Evolutionary conservation across 805 yeast species (phyloP), one percentile per base, ranked within the genome.

Genomic region (Wickerhamiella kurtzmanii): DNA sequence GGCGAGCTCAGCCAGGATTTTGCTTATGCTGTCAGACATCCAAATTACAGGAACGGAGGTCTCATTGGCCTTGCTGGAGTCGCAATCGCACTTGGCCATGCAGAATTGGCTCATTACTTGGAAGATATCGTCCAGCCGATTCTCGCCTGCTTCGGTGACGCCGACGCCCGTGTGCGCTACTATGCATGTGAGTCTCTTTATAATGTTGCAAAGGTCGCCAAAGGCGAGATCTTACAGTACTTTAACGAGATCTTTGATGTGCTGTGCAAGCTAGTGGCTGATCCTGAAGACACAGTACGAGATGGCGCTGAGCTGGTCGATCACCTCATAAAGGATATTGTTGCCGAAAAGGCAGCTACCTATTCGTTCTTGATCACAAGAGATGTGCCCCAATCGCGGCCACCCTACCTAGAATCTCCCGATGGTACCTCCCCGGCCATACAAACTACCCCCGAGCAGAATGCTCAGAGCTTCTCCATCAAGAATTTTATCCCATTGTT

Each of bases 221-320:
- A 94, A 55, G 97, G 97, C 22, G 97, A 92, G 64, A 84, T 92
- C 19, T 68, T 92, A 50, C 69, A 82, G 11, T 88, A 85, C 61
- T 92, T 92, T 70, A 92, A 89, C 64, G 97, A 92, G 64, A 81
- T 87, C 1, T 92, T 92, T 61, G 97, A 92, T 61, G 92, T 88
- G 17, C 70, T 92, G 46, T 88, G 96, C 61, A 80, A 82, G 50
- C 73, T 88, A 47, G 86, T 89, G 19, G 87, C 95, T 0, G 97
- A 89, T 59, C 75, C 87, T 1, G 97, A 92, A 56, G 77, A 82
- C 39, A 80, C 94, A 35, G 96, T 92, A 25, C 83, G 88, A 57
- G 89, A 87, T 56, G 98, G 96, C 8, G 96, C 97, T 3, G 96
- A 88, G 63, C 73, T 92, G 40, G 73, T 92, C 52, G 96, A 92